Base-by-base conservation (phyloP, 768 basidiomycete species). In the Lentinula sp. region DNA sequence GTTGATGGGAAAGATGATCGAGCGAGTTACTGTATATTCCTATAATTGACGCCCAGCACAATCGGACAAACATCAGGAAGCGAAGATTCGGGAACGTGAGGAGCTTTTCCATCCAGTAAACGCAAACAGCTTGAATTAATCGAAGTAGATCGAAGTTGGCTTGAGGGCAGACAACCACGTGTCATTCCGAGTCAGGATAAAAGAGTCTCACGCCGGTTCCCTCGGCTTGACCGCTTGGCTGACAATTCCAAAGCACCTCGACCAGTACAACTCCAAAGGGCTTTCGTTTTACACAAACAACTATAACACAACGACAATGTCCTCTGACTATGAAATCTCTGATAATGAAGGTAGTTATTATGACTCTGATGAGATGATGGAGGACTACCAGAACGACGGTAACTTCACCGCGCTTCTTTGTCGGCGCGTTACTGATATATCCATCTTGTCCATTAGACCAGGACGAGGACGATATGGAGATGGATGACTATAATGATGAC, bases 281-380 rank as follows among this genome's bases (percentile, higher is more conserved):
- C 15, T 15, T 45, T 45, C 6, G 3, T 45, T 18, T 45, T 45
- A 6, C 43, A 45, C 43, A 16, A 13, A 48, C 46, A 23, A 48
- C n/a, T 18, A 46, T n/a, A 23, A 48, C 20, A 23, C n/a, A 7
- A 18, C 39, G 8, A 57, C 42, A 13, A 57, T 57, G 56, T 57
- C 56, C 3, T 88, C 88, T 59, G 88, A 90, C 72, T 85, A 85
- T 63, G 87, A 88, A 41, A 81, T 82, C 68, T 88, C 86, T 4
- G 87, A 90, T 70, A 83, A 87, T 41, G 87, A 88, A 59, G 74
- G 68, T 46, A 81, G 84, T 16, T 87, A 85, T 72, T 85, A 83
- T 64, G 84, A 88, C 61, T 88, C 89, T 60, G 87, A 87, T 64
- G 87, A 88, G 61, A 88, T 88, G 72, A 79, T 86, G 66, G 83